Evolutionary conservation across 2,329 filamentous ascomycete species (phyloP), one percentile per base, ranked within the genome.

Genomic region (Xylariomycetidae sp.): DNA sequence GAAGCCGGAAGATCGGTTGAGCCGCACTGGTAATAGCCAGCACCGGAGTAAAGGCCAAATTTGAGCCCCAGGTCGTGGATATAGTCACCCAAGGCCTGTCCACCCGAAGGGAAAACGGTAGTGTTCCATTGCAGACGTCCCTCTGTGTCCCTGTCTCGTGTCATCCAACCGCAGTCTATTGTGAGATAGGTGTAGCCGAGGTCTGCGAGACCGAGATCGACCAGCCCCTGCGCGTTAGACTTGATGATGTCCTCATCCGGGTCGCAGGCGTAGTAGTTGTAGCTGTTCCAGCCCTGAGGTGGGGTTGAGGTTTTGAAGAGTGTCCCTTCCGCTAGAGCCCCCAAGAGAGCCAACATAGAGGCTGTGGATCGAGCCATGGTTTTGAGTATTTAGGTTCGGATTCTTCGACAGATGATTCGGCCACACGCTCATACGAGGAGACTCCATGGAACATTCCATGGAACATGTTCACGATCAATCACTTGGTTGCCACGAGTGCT

Each of bases 141-240:
- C 8, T 72, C 53, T 0, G 56, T 48, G 23, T 69, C 59, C 4
- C 64, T 53, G 6, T 61, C 49, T 12, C 44, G 45, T 0, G 56
- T 48, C 15, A 58, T 64, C 77, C 76, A 81, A 1, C 77, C 76
- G 34, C 74, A 80, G 44, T 81, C 77, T 0, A 67, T 64, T 0
- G 72, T 75, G 19, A 79, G 69, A 35, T 70, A 68, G 2, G 57
- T 63, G 45, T 82, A 81, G 5, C 77, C 76, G 0, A 72, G 54
- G 3, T 66, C 59, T 0, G 62, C 60, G 1, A 79, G 61, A 0
- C 72, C 72, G 0, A 72, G 56, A 27, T 71, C 64, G 0, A 76
- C 61, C 0, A 80, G 51, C 0, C 70, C 74, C 26, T 73, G 56
- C 1, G 73, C 71, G 36, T 74, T 78, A 3, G 59, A 54, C 26